phyloP scores from a whole-genome alignment of 2,329 filamentous ascomycete genomes.

The Aspergillus flavus region DNA sequence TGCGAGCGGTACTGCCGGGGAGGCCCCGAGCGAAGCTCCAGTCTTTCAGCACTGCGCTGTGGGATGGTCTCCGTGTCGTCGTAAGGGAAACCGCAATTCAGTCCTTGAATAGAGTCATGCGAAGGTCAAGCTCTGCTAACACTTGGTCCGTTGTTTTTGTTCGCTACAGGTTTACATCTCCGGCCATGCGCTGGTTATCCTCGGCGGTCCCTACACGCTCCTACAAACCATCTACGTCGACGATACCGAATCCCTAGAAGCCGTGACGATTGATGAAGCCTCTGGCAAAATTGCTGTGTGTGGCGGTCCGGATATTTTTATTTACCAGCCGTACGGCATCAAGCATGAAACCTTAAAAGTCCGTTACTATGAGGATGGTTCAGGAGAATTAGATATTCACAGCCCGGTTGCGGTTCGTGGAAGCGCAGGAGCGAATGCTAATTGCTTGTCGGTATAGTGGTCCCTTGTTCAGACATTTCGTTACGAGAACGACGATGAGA shows the following conservation, averaged over 20 bases:
- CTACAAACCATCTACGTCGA: conserved; percentile 92
- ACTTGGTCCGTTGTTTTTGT: conserved; percentile 15
- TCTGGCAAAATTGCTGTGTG: conserved; percentile 84
- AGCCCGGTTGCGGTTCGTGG: not conserved
- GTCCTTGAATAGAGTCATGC: not conserved
- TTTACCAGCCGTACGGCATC: conserved; percentile 76
- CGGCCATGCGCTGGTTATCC: conserved; percentile 82
- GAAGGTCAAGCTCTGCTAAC: conserved; percentile 7
- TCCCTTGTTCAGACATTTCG: conserved; percentile 57
- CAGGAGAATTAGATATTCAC: not conserved
- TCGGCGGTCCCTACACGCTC: conserved; percentile 72
- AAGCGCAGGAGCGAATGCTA: not conserved
- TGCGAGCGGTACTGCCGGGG: conserved; percentile 79
- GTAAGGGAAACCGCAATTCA: conserved; percentile 50
- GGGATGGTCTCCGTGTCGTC: conserved; percentile 72
- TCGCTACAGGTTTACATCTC: conserved; percentile 76
- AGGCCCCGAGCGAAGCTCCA: conserved; percentile 77
- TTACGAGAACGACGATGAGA: conserved; percentile 47
- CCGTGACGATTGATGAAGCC: conserved; percentile 77
- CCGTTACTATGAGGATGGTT: conserved; percentile 20
- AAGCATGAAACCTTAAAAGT: conserved; percentile 76
- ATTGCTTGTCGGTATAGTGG: conserved; percentile 49
- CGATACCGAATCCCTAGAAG: conserved; percentile 67
- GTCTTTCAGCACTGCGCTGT: conserved; percentile 72
- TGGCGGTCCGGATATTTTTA: conserved; percentile 65